A percentile compares a stretch with the other conserved stretches of the same genome.
Evolutionary conservation across 2,329 filamentous ascomycete genomes (phyloP).

Genomic region (Alternaria arbusti): DNA sequence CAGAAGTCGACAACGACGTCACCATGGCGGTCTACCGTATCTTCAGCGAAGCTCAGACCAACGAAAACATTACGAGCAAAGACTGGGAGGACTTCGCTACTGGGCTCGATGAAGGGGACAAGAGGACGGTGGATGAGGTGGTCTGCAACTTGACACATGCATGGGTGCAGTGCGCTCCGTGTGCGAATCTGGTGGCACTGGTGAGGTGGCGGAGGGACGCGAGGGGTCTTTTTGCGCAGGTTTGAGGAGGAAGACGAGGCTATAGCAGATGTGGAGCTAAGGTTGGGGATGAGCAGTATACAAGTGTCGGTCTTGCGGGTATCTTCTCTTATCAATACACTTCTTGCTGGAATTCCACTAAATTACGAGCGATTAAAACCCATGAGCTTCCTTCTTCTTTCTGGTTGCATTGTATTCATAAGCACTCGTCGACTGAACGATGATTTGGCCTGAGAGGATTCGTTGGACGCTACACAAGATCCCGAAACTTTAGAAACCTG

Average conservation of each 20-base stretch:
- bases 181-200: not conserved
- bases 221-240: not conserved
- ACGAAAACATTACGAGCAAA: not conserved
- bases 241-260: rapidly evolving
- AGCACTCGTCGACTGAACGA: too few species aligned
- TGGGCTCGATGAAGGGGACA: not conserved
- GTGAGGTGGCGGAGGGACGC: not conserved
- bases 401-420: too few species aligned
- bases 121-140: not conserved
- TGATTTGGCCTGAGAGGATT: too few species aligned
- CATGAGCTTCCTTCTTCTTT: too few species aligned
- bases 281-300: not conserved
- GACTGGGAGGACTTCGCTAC: not conserved
- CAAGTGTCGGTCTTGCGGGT: not conserved
- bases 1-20: not conserved
- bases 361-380: too few species aligned
- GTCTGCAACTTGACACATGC: not conserved
- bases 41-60: not conserved
- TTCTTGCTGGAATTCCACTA: not conserved
- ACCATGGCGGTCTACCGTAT: not conserved
- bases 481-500: too few species aligned
- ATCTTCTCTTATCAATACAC: not conserved
- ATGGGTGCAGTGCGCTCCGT: not conserved
- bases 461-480: too few species aligned
- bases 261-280: not conserved